A percentile compares a stretch with the other conserved stretches of the same genome.
Conservation (phyloP, 1,139 yeast genomes). For the Meyerozyma sp. region DNA sequence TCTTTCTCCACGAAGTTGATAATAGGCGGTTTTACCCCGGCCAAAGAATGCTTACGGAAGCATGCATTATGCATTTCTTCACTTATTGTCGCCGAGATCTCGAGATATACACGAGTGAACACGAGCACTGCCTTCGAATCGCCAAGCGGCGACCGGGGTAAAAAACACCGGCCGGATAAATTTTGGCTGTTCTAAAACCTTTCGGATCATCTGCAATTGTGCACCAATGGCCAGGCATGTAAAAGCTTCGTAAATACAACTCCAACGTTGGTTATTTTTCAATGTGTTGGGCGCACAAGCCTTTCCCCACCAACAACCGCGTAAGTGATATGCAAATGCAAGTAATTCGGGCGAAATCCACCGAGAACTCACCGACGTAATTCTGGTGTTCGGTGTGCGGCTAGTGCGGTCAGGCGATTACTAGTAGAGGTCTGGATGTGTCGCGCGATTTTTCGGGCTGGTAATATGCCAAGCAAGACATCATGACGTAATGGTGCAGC, state of each 20-base stretch:
- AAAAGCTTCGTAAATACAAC: too few species aligned
- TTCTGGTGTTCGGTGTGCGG: not conserved
- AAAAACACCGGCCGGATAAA: too few species aligned
- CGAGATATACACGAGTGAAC: not conserved
- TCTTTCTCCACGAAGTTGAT: not conserved
- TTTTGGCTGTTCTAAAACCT: too few species aligned
- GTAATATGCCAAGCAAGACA: not conserved
- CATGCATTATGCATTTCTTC: not conserved
- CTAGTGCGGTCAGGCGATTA: not conserved
- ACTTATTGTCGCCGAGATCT: not conserved
- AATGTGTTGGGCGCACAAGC: not conserved
- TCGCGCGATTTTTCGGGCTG: conserved; percentile 1
- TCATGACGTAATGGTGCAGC: not conserved
- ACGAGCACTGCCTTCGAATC: not conserved
- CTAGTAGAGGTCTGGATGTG: not conserved
- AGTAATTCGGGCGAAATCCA: not conserved
- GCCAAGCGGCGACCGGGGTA: too few species aligned
- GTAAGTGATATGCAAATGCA: not conserved
- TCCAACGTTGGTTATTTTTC: too few species aligned
- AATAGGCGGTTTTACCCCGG: not conserved
- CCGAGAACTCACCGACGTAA: not conserved
- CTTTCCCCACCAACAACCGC: too few species aligned
- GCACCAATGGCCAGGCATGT: too few species aligned
- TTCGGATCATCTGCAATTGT: too few species aligned
- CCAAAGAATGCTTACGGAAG: not conserved